Conservation (phyloP, 139 green algal species). For the Closterium sp. region DNA sequence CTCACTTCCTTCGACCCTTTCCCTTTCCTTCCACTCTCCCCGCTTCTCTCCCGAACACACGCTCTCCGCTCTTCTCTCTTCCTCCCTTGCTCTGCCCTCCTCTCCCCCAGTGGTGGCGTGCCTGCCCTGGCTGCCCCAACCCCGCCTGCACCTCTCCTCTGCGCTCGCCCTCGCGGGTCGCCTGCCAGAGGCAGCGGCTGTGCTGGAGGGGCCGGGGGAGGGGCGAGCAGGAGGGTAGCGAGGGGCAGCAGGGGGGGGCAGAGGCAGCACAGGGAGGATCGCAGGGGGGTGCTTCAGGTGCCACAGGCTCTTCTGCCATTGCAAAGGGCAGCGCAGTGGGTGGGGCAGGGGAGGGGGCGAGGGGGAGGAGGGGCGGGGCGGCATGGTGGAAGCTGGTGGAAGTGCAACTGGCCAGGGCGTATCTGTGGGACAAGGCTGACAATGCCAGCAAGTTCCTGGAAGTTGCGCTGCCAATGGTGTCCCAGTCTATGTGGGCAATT, state of each 20-base stretch:
- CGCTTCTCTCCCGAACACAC: background rate
- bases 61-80: too few relatives aligned
- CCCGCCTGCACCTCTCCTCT: background rate
- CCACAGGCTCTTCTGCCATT: too few relatives aligned
- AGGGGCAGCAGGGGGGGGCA: too few relatives aligned
- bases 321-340: background rate
- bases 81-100: background rate
- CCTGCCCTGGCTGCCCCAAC: background rate
- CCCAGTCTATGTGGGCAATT: background rate
- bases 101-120: background rate
- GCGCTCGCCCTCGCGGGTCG: too few relatives aligned
- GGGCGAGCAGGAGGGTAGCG: background rate
- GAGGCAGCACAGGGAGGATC: background rate
- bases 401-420: background rate
- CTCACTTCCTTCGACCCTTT: background rate
- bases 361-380: too few relatives aligned
- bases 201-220: background rate
- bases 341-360: too few relatives aligned
- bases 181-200: background rate
- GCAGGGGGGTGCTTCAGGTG: background rate
- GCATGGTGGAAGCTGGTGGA: background rate
- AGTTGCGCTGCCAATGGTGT: background rate
- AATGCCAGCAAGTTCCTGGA: background rate
- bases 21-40: background rate
- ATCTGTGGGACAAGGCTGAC: background rate